Evolutionary conservation across 495 filamentous ascomycete species (phyloP), one percentile per base, ranked within the genome.

Genomic region (Cercophora scortea): DNA sequence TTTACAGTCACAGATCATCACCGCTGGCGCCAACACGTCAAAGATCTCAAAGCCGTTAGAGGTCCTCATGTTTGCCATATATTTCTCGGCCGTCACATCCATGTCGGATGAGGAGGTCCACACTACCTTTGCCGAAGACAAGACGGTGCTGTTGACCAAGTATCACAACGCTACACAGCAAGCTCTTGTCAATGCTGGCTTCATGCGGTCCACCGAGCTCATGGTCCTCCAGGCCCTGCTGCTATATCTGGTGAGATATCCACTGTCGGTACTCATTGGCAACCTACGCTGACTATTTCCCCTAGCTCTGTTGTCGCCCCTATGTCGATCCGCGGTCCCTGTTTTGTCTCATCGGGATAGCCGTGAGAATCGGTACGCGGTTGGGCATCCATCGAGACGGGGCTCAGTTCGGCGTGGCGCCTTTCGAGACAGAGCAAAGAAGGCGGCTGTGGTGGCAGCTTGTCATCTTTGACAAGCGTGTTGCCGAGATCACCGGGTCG

Each of bases 381-480:
- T 66, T 88, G 18, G 84, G 78, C 17, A 75, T 89, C 19, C 83
- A 90, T 51, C 70, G 82, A 17, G 85, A 89, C 55, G 83, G 81
- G 4, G 63, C 69, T 38, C 75, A 78, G 52, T 82, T 80, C 45
- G 71, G 72, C n/a, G 68, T 87, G 1, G 74, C 81, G 0, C 78
- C 82, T 4, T 87, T 88, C 58, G 84, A 89, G 49, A 75, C 78
- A 2, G 86, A 90, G 65, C 77, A 81, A 63, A 72, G 86, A 15
- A 68, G 85, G 45, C 73, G 85, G 17, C 61, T 89, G 5, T 90
- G 86, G 86, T 88, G 84, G 84, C 83, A 84, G 58, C 67, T 88
- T 8, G 77, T 79, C 49, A 69, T 78, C 17, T 74, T 88, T 15
- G 86, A 90, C 58, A 73, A 76, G 42, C 78, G 83, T 36, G 74